A percentile compares a stretch with the other conserved stretches of the same genome.
Conservation (phyloP, 345 rosid genomes). For the Sapria himalayana region DNA sequence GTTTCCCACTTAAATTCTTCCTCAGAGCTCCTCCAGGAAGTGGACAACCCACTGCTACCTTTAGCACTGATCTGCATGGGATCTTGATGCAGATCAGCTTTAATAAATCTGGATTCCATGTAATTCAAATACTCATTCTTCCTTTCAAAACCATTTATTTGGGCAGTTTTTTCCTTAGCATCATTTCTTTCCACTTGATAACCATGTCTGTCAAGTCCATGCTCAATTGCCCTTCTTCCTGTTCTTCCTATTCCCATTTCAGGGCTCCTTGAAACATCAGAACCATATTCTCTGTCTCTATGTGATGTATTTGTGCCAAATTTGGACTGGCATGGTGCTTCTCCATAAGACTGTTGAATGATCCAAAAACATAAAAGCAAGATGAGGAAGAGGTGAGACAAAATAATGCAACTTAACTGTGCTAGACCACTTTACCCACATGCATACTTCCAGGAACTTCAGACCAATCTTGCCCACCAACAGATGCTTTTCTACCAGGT, state of each 20-base stretch:
- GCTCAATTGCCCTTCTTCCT: constrained; percentile 30
- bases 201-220: constrained; percentile 42
- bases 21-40: constrained; percentile 86
- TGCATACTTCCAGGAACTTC: constrained; percentile 35
- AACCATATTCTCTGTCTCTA: constrained; percentile 42
- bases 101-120: constrained; percentile 23
- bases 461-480: constrained; percentile 32
- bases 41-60: constrained; percentile 24
- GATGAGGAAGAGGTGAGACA: constrained; percentile 8
- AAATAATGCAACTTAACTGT: neutral
- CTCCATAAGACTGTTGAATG: constrained; percentile 36
- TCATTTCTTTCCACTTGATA: constrained; percentile 26
- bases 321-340: constrained; percentile 25
- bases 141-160: constrained; percentile 32
- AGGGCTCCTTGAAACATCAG: constrained; percentile 35
- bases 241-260: constrained; percentile 35
- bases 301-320: constrained; percentile 29
- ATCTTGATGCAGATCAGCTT: constrained; percentile 17
- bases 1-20: constrained; percentile 96
- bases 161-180: constrained; percentile 32
- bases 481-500: constrained; percentile 26
- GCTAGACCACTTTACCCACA: constrained; percentile 20
- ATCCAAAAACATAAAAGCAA: constrained; percentile 12
- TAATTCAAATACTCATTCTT: constrained; percentile 36
- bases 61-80: constrained; percentile 17